phyloP scores from a whole-genome alignment of 352 stramenopile species.

The Globisporangium cederbergense region DNA sequence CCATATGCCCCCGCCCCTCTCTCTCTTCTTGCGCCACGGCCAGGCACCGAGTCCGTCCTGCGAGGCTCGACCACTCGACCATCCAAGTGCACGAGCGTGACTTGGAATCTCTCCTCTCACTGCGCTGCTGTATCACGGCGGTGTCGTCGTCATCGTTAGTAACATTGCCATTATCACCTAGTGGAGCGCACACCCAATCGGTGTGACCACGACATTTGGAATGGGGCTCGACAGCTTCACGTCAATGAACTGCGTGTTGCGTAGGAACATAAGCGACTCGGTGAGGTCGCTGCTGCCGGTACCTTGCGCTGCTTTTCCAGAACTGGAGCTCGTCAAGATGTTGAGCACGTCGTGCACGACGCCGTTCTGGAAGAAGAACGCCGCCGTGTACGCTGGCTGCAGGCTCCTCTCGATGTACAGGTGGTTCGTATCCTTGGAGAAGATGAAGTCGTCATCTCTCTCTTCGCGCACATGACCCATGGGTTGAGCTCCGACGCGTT shows the following conservation, averaged over 20 bases:
- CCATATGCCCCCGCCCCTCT: too few species aligned
- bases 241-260: neutral
- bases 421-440: conserved; percentile 37
- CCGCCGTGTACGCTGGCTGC: conserved; percentile 46
- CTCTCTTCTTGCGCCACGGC: too few species aligned
- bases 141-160: too few species aligned
- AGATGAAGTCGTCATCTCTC: conserved; percentile 11
- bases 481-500: neutral
- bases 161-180: too few species aligned
- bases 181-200: neutral
- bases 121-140: neutral
- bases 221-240: neutral
- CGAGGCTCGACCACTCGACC: too few species aligned
- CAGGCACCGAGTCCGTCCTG: too few species aligned
- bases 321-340: too few species aligned
- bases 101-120: neutral
- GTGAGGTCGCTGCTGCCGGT: neutral
- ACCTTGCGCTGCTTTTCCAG: neutral
- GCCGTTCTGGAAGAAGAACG: conserved; percentile 42
- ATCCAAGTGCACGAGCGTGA: too few species aligned
- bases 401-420: conserved; percentile 40
- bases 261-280: neutral
- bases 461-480: too few species aligned
- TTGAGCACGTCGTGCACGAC: too few species aligned
- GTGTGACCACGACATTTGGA: neutral